These are phyloP conservation scores for Nitzschia putrida DNA, from an alignment of 108 stramenopile genomes.

Conservation along the genomic window DNA sequence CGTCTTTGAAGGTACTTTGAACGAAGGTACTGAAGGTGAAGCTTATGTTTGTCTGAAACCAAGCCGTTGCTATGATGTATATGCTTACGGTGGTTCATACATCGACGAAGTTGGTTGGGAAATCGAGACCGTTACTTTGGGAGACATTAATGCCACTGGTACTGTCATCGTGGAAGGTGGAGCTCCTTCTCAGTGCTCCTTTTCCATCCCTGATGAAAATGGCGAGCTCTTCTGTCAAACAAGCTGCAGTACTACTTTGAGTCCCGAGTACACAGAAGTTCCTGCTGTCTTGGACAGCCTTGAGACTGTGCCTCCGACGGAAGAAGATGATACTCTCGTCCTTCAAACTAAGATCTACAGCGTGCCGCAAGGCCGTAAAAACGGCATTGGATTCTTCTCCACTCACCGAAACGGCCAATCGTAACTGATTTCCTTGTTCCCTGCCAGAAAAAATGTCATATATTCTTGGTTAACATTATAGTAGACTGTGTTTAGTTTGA, in stretches of 20 bases:
- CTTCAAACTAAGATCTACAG: not conserved
- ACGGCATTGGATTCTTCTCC: not conserved
- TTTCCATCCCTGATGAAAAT: conserved; percentile 37
- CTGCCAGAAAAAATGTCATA: too few relatives aligned
- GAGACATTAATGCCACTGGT: not conserved
- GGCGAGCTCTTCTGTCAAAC: conserved; percentile 31
- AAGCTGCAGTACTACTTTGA: conserved; percentile 27
- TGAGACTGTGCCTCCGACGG: not conserved
- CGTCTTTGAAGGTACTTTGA: conserved; percentile 32
- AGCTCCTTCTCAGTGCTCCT: conserved; percentile 36
- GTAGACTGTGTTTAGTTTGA: too few relatives aligned
- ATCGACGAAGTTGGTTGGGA: conserved; percentile 46
- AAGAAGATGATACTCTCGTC: not conserved
- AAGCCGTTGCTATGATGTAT: conserved; percentile 36
- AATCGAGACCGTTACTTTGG: conserved; percentile 3
- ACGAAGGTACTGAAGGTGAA: conserved; percentile 15
- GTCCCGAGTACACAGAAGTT: conserved; percentile 8
- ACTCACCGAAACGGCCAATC: not conserved
- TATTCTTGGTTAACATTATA: too few relatives aligned
- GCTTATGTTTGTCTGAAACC: conserved; percentile 33
- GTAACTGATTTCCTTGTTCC: not conserved
- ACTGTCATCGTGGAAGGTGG: conserved; percentile 21
- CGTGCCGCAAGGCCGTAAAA: not conserved
- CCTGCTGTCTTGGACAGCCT: conserved; percentile 9
- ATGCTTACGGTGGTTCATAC: conserved; percentile 25